phyloP scores from a whole-genome alignment of 1,284 basidiomycete species.

The Tilletia caries region DNA sequence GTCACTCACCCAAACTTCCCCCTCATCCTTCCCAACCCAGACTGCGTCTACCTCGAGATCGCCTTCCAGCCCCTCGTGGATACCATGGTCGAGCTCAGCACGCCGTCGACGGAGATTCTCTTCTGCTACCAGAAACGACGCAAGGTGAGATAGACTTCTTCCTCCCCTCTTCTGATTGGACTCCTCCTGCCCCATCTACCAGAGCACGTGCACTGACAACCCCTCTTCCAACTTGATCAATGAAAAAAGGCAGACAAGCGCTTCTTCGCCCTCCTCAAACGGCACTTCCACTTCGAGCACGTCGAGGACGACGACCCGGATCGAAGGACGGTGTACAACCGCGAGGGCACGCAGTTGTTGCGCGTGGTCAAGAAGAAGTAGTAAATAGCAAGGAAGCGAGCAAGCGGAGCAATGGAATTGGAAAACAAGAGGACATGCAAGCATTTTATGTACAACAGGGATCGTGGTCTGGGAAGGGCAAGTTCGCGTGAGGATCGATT shows the following conservation, averaged over 20 bases:
- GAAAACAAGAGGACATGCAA: too few species aligned
- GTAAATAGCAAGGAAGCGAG: too few species aligned
- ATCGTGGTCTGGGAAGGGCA: too few species aligned
- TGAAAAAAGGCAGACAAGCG: constrained; percentile 74
- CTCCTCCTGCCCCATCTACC: too few species aligned
- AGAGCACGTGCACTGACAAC: too few species aligned
- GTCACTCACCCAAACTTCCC: too few species aligned
- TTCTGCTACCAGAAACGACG: constrained; percentile 92
- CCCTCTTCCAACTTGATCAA: not conserved
- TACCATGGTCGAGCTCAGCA: constrained; percentile 68
- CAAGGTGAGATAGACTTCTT: constrained; percentile 62
- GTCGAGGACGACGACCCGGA: constrained; percentile 55
- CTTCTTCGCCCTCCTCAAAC: constrained; percentile 78
- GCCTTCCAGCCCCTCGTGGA: constrained; percentile 81
- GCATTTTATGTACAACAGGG: too few species aligned
- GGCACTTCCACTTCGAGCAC: constrained; percentile 73
- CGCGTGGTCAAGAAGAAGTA: constrained; percentile 2
- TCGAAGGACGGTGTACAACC: constrained; percentile 30
- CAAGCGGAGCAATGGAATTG: too few species aligned
- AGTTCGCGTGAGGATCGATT: too few species aligned
- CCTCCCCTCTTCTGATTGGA: too few species aligned
- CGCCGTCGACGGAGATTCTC: constrained; percentile 58
- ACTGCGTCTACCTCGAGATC: constrained; percentile 87
- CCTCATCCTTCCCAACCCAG: constrained; percentile 59
- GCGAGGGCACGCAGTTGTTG: constrained; percentile 42